Conservation (phyloP, 345 rosid genomes). For the Aquilaria malaccensis region DNA sequence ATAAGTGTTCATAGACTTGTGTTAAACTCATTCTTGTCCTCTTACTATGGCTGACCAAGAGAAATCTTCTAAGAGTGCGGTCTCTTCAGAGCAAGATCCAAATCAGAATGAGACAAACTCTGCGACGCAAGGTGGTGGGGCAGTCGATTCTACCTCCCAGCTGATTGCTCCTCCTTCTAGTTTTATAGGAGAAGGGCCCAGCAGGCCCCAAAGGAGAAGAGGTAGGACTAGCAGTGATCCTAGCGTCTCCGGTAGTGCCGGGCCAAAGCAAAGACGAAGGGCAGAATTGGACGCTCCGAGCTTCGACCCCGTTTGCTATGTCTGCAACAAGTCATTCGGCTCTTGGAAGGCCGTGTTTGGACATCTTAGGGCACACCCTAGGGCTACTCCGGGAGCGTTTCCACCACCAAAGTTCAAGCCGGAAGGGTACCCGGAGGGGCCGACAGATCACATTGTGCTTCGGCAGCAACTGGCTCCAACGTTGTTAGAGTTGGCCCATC, state of each 20-base stretch:
- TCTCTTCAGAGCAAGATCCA: too few relatives aligned
- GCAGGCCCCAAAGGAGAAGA: too few relatives aligned
- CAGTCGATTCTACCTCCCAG: too few relatives aligned
- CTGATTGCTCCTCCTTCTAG: too few relatives aligned
- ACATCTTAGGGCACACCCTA: constrained; percentile 5
- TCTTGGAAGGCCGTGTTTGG: constrained; percentile 14
- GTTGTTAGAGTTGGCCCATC: constrained; percentile 7
- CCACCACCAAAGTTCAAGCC: constrained; percentile 12
- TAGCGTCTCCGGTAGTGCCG: background rate
- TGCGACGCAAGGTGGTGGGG: too few relatives aligned
- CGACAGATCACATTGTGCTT: background rate
- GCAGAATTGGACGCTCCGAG: background rate
- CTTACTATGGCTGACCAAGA: too few relatives aligned
- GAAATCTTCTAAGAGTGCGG: too few relatives aligned
- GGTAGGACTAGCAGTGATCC: too few relatives aligned
- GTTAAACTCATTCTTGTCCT: too few relatives aligned
- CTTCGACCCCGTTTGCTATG: background rate
- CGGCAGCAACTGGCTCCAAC: constrained; percentile 11
- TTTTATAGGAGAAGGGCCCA: too few relatives aligned
- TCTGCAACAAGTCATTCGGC: background rate
- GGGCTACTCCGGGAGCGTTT: constrained; percentile 10
- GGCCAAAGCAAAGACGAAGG: background rate
- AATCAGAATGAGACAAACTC: too few relatives aligned
- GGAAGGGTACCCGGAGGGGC: background rate
- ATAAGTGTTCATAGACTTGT: too few relatives aligned